Percentiles rank a stretch among this genome's conserved stretches.
phyloP scores from a whole-genome alignment of 176 grass and related monocot genomes.

The Triticum timopheevii region DNA sequence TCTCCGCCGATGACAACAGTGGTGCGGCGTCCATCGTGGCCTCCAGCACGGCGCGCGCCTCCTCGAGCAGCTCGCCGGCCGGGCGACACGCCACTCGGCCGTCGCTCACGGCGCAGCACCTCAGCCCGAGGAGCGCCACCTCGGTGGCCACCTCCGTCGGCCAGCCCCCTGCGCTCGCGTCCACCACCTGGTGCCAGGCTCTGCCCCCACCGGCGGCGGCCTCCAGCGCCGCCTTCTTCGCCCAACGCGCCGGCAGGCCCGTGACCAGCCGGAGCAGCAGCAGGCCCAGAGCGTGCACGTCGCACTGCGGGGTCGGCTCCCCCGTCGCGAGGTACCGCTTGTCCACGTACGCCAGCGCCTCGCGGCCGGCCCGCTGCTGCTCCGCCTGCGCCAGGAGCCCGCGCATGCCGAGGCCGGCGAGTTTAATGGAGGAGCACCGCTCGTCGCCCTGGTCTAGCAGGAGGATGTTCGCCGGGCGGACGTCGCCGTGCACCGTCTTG shows the following conservation, averaged over 20 bases:
- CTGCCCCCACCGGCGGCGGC: constrained; percentile 5
- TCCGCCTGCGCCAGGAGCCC: background rate
- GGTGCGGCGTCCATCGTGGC: background rate
- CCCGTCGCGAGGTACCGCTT: constrained; percentile 34
- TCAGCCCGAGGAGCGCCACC: constrained; percentile 47
- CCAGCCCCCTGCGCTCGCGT: constrained; percentile 44
- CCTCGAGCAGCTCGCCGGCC: constrained; percentile 25
- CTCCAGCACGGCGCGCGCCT: constrained; percentile 39
- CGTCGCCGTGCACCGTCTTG: constrained; percentile 52
- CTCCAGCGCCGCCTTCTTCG: constrained; percentile 45
- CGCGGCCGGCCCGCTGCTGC: background rate
- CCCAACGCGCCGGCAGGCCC: constrained; percentile 32
- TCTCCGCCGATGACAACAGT: too few species aligned
- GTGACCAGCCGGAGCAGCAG: constrained; percentile 53
- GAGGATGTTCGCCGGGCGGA: constrained; percentile 58
- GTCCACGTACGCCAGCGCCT: constrained; percentile 38
- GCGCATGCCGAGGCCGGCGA: constrained; percentile 36
- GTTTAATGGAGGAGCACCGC: constrained; percentile 28
- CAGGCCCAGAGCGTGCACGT: constrained; percentile 59
- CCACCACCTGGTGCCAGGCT: constrained; percentile 39
- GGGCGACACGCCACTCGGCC: background rate
- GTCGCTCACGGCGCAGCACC: constrained; percentile 39
- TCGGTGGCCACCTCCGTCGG: constrained; percentile 35
- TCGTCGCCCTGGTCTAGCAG: background rate
- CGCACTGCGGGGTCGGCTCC: constrained; percentile 37